Evolutionary conservation across 2,329 filamentous ascomycete species (phyloP).

Genomic region (Cytospora schulzeri): DNA sequence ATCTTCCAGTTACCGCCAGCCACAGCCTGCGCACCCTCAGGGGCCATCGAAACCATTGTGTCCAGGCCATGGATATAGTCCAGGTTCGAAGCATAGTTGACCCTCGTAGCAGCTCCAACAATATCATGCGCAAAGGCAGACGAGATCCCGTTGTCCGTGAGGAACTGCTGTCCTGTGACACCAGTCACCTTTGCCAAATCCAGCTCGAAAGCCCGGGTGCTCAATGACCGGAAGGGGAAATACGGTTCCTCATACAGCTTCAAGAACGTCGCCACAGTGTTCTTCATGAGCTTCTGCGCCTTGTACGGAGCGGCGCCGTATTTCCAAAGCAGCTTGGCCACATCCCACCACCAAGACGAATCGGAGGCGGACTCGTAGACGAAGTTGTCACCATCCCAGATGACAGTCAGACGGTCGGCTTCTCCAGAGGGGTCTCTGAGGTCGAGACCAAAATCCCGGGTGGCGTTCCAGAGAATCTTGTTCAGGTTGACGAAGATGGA

Average conservation of each 20-base stretch:
- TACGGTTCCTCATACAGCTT: conserved; percentile 77
- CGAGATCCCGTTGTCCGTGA: conserved; percentile 65
- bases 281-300: conserved; percentile 72
- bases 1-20: conserved; percentile 92
- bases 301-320: conserved; percentile 80
- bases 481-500: conserved; percentile 91
- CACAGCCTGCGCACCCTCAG: conserved; percentile 78
- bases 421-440: conserved; percentile 49
- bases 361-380: conserved; percentile 66
- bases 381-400: conserved; percentile 82
- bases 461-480: conserved; percentile 76
- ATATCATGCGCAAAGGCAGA: conserved; percentile 74
- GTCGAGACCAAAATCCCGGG: conserved; percentile 68
- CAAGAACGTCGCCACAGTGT: conserved; percentile 71
- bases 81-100: conserved; percentile 93
- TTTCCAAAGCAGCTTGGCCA: conserved; percentile 77
- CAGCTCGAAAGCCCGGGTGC: conserved; percentile 66
- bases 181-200: conserved; percentile 68
- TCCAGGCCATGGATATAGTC: conserved; percentile 85
- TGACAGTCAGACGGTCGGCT: conserved; percentile 63
- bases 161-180: conserved; percentile 72
- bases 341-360: conserved; percentile 75
- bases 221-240: conserved; percentile 83
- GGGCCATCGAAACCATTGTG: conserved; percentile 88
- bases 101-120: conserved; percentile 85